These are phyloP conservation scores for Ogataea minuta DNA, from an alignment of 805 yeast genomes.

Conservation along the genomic window DNA sequence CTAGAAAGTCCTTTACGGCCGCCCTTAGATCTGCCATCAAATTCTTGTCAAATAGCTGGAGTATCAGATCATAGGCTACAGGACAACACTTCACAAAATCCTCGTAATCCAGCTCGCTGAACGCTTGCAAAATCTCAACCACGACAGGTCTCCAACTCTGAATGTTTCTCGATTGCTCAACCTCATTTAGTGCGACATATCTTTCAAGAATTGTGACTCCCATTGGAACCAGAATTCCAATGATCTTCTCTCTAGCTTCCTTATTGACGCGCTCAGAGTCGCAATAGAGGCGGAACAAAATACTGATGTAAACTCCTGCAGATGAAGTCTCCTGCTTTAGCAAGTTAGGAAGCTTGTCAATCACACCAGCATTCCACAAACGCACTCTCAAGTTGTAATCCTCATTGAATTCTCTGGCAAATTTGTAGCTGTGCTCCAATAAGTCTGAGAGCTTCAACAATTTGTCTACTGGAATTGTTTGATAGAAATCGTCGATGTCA, in stretches of 20 bases:
- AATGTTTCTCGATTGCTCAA: conserved; percentile 76
- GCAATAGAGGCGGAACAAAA: conserved; percentile 76
- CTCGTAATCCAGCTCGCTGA: conserved; percentile 67
- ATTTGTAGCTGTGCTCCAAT: conserved; percentile 68
- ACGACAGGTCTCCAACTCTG: conserved; percentile 91
- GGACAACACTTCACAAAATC: conserved; percentile 65
- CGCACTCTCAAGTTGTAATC: conserved; percentile 85
- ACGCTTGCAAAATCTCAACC: conserved; percentile 81
- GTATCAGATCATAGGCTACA: conserved; percentile 55
- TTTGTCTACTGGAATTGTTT: conserved; percentile 62
- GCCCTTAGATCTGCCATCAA: conserved; percentile 59
- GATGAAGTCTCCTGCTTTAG: conserved; percentile 89
- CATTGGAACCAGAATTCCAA: conserved; percentile 59
- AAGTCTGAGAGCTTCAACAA: conserved; percentile 58
- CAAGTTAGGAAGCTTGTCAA: conserved; percentile 88
- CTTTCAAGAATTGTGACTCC: conserved; percentile 70
- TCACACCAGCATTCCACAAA: conserved; percentile 87
- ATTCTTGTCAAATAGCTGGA: conserved; percentile 58
- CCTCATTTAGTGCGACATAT: conserved; percentile 69
- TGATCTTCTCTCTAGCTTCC: conserved; percentile 48
- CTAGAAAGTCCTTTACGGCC: conserved; percentile 59
- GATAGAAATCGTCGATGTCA: conserved; percentile 66
- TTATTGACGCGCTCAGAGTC: conserved; percentile 52
- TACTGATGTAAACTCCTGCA: conserved; percentile 79
- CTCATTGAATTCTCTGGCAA: conserved; percentile 84